Evolutionary conservation across 2,329 filamentous ascomycete species (phyloP), one percentile per base, ranked within the genome.

Genomic region (Phoma sp.): DNA sequence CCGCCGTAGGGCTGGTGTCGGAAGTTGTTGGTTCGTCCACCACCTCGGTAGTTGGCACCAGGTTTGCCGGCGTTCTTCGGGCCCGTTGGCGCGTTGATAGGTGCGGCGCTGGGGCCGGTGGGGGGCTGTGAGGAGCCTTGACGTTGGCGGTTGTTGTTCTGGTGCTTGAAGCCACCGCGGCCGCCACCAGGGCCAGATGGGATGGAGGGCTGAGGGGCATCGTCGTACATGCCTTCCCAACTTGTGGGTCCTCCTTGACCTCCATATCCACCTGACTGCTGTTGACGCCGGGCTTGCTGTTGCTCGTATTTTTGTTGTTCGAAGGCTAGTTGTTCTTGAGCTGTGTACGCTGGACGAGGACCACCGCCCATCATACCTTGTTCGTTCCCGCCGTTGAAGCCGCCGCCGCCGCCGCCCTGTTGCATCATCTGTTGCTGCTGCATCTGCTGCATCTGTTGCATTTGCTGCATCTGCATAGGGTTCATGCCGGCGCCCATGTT

Each of bases 141-240:
- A 50, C 74, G 74, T 59, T 74, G 74, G 51, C 71, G 72, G 56
- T 64, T 74, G 65, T 66, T 73, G 39, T 56, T 50, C 57, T 65
- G 77, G 43, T 59, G 40, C 43, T 56, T 47, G 36, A 59, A 75
- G 45, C 74, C 63, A 42, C 77, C 76, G 77, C 78, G 53, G 45
- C 65, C 60, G 17, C 56, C 67, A 50, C 78, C 76, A 43, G 82
- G 80, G 39, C 80, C 82, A 14, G 78, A 80, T 64, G 77, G 80
- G 62, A 87, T 84, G 65, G 88, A 87, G 5, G 91, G 91, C 71
- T 93, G 91, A 14, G 92, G 93, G 2, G 93, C 91, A 73, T 97
- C 93, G 72, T 98, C 93, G 74, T 97, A 98, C 92, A 96, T 96
- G 68, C 93, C 93, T 74, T 98, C 93, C 92, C 93, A 97, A 33